These are phyloP conservation scores for Musa beccarii DNA, from an alignment of 176 grass and related monocot species.

Conservation along the genomic window DNA sequence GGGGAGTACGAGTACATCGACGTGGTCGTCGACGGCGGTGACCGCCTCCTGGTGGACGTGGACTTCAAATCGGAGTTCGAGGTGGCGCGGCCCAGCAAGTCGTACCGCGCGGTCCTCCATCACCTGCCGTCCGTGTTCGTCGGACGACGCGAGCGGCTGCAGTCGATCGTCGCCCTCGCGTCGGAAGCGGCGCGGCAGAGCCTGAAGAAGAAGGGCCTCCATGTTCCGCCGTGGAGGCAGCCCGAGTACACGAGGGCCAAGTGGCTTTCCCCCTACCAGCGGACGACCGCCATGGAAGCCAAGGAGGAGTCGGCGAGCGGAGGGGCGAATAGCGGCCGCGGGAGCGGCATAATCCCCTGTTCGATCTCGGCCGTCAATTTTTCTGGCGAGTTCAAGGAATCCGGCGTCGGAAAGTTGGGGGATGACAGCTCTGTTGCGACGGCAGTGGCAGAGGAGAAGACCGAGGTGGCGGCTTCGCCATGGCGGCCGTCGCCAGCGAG, in stretches of 20 bases:
- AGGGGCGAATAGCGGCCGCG: not conserved
- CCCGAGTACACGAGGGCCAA: conserved; percentile 41
- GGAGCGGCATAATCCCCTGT: conserved; percentile 10
- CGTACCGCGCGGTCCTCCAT: conserved; percentile 69
- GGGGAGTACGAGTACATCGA: conserved; percentile 94
- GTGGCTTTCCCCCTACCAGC: conserved; percentile 27
- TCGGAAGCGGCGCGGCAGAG: conserved; percentile 65
- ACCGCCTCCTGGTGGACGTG: conserved; percentile 65
- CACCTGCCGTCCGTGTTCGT: conserved; percentile 65
- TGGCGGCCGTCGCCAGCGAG: conserved; percentile 26
- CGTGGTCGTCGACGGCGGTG: conserved; percentile 28
- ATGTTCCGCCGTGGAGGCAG: conserved; percentile 49
- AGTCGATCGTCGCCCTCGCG: conserved; percentile 54
- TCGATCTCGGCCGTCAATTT: conserved; percentile 38
- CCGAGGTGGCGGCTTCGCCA: conserved; percentile 52
- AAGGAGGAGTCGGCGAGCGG: not conserved
- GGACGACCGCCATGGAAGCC: not conserved
- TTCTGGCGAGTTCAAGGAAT: conserved; percentile 35
- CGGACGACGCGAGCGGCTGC: conserved; percentile 50
- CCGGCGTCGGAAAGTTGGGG: conserved; percentile 3
- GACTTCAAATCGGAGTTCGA: conserved; percentile 91
- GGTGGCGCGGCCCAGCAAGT: conserved; percentile 66
- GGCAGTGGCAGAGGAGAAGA: conserved; percentile 1
- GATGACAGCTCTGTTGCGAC: not conserved
- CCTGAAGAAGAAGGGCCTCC: conserved; percentile 80